Conservation (phyloP, 768 basidiomycete species). For the Guyanaporus albipodus region DNA sequence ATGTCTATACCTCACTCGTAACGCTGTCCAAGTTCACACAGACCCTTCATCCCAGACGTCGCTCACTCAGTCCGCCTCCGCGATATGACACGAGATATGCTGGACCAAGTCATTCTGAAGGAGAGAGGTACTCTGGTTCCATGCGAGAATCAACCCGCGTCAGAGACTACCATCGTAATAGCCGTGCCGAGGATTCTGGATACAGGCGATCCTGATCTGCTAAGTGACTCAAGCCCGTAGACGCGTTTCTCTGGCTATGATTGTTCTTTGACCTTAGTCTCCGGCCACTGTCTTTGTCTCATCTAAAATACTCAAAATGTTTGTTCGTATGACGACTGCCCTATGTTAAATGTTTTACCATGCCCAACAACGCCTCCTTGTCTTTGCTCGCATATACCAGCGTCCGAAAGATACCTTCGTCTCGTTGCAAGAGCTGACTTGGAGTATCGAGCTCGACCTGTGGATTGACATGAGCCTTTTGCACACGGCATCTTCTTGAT, state of each 20-base stretch:
- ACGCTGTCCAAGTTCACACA: background rate
- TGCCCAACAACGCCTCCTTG: slow-evolving; percentile 1
- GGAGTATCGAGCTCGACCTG: slow-evolving; percentile 9
- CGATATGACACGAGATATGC: slow-evolving; percentile 51
- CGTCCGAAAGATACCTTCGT: background rate
- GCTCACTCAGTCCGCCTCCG: slow-evolving; percentile 65
- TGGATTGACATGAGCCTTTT: background rate
- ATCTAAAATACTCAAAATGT: slow-evolving; percentile 9
- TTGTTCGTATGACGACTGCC: background rate
- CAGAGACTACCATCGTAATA: slow-evolving; percentile 40
- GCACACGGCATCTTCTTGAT: background rate
- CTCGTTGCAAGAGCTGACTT: background rate
- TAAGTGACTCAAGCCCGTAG: slow-evolving; percentile 3
- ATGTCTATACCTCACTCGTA: slow-evolving; percentile 1
- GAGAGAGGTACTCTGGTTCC: slow-evolving; percentile 49
- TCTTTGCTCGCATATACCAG: slow-evolving; percentile 7
- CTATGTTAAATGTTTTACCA: slow-evolving; percentile 2
- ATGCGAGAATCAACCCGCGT: slow-evolving; percentile 29
- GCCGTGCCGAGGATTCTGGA: slow-evolving; percentile 29
- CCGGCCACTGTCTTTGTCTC: background rate
- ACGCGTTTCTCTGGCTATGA: slow-evolving; percentile 4
- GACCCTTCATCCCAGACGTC: slow-evolving; percentile 43
- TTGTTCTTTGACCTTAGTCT: slow-evolving; percentile 1
- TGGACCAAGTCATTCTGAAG: slow-evolving; percentile 37
- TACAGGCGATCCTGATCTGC: slow-evolving; percentile 26